Evolutionary conservation across 1,139 yeast species (phyloP).

Genomic region (Protomyces inouyei): DNA sequence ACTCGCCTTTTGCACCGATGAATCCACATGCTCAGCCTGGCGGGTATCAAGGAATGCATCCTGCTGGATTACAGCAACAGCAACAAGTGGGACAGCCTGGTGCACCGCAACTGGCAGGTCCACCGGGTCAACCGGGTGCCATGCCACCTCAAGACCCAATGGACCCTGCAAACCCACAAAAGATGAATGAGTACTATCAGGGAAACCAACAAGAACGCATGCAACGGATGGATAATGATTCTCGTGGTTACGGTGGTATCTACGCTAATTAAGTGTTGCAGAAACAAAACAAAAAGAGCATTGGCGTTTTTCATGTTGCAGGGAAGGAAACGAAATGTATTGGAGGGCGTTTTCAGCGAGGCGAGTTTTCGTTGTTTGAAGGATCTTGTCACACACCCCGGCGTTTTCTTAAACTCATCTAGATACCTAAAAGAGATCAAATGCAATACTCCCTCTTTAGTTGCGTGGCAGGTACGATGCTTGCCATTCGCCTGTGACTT

Average conservation of each 20-base stretch:
- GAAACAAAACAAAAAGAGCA: too few species aligned
- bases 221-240: constrained; percentile 47
- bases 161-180: constrained; percentile 43
- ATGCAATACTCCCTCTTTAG: too few species aligned
- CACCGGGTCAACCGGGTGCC: constrained; percentile 30
- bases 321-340: too few species aligned
- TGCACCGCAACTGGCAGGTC: constrained; percentile 11
- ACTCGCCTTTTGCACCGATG: constrained; percentile 42
- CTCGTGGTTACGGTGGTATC: constrained; percentile 45
- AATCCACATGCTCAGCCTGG: constrained; percentile 34
- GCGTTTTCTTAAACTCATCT: too few species aligned
- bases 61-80: constrained; percentile 13
- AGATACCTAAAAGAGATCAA: too few species aligned
- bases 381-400: too few species aligned
- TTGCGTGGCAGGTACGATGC: not conserved
- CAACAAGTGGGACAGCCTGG: constrained; percentile 15
- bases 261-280: constrained; percentile 35
- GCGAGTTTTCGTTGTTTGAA: too few species aligned
- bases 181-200: constrained; percentile 48
- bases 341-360: too few species aligned
- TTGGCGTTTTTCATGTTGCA: too few species aligned
- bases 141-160: constrained; percentile 36
- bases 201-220: constrained; percentile 50
- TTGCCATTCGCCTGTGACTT: not conserved
- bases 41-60: not conserved